Evolutionary conservation across 306 rosid genomes (phyloP), one percentile per base, ranked within the genome.

Genomic region (Dalbergia cochinchinensis): DNA sequence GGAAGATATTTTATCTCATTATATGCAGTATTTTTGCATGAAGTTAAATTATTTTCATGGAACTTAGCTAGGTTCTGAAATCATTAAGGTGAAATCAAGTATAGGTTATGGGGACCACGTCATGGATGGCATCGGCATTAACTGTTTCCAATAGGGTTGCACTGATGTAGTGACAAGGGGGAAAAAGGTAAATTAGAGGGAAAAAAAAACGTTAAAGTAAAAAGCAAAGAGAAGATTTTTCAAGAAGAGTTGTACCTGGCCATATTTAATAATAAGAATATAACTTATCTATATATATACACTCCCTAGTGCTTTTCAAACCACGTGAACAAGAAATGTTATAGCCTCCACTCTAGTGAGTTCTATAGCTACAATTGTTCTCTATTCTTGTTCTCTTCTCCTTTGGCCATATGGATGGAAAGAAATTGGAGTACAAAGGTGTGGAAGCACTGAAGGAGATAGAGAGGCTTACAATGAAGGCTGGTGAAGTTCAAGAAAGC

Each of bases 361-460:
- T 77, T 58, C 7, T 65, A 2, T 26, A 37, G 42, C 55, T 44
- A 18, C 54, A 74, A 48, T 10, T 48, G 6, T 6, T 65, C 63
- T 76, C 42, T 75, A 48, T 31, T 12, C n/a, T 47, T 53, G 18
- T 39, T 75, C 78, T 78, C 80, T 73, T 79, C 53, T 76, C 45
- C 64, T 33, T 26, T 78, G 11, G 57, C 10, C 51, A 90, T 44
- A 44, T 94, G 98, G 91, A 94, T 5, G 94, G 96, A 62, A 90
- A 88, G 85, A 94, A 85, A 75, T 83, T 94, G 48, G 94, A 92
- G 91, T 94, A 92, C 94, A 94, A 89, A 79, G 97, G 98, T 34
- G 90, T 86, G 85, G 89, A 84, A 83, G 98, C 98, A 54, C 81
- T 94, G 51, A 85, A 83, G 77, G 97, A 89, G 91, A 92, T 94